phyloP scores from a whole-genome alignment of 352 stramenopile species.

The Pilasporangium apinafurcum region DNA sequence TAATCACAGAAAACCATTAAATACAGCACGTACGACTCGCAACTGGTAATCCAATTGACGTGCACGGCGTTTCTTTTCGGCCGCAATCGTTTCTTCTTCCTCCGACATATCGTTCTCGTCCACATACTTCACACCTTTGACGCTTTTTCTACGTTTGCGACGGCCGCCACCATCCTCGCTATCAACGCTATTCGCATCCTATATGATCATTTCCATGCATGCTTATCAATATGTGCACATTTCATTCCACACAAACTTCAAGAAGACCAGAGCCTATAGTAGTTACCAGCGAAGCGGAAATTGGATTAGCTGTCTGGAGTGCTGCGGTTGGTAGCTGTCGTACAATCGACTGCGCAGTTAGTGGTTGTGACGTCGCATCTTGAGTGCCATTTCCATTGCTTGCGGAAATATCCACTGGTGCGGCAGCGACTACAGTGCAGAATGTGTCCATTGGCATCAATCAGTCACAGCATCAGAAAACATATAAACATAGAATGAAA shows the following conservation, averaged over 20 bases:
- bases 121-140: slow-evolving; percentile 72
- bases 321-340: not conserved
- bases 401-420: too few species aligned
- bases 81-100: slow-evolving; percentile 35
- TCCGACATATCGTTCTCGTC: slow-evolving; percentile 69
- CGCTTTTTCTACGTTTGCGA: slow-evolving; percentile 29
- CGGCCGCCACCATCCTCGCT: slow-evolving; percentile 6
- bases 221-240: not conserved
- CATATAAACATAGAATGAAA: too few species aligned
- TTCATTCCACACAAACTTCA: not conserved
- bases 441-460: too few species aligned
- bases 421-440: too few species aligned
- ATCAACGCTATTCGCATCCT: not conserved
- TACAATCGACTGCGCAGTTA: not conserved
- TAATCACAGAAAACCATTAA: not conserved
- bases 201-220: not conserved
- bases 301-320: too few species aligned
- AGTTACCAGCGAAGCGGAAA: too few species aligned
- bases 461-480: too few species aligned
- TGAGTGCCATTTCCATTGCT: too few species aligned
- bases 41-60: slow-evolving; percentile 75
- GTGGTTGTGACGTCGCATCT: not conserved
- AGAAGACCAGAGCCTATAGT: too few species aligned
- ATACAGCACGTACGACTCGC: slow-evolving; percentile 22
- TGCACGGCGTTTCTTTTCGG: slow-evolving; percentile 64